Base-by-base conservation (phyloP, 495 filamentous ascomycete genomes). In the Friedmanniomyces simplex region DNA sequence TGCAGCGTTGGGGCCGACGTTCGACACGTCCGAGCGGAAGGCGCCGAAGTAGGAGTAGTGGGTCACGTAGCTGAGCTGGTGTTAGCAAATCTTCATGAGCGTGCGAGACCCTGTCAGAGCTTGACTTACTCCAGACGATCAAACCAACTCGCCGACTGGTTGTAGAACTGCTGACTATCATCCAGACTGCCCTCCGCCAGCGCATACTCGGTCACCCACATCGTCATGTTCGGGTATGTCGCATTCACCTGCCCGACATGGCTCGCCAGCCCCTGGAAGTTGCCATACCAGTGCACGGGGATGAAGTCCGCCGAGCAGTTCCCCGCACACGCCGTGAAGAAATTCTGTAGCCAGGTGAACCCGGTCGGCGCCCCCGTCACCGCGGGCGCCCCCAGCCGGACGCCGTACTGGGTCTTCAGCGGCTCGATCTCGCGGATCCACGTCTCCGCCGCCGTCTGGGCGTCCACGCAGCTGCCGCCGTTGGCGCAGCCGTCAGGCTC, bases 151-250 rank as follows among this genome's bases (percentile, higher is more conserved):
- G 76, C 67, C 12, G 77, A 80, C 21, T 65, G 74, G 64, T 87
- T 87, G 67, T 78, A 89, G 67, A 87, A 86, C 3, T 49, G 36
- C 65, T 89, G 80, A 4, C 82, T 82, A 0, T 74, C 69, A 6
- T 61, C 48, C 34, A 88, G 70, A 24, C 58, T 57, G 18, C 69
- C 69, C 53, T 80, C 58, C 61, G 76, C 59, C 26, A 73, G 63
- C 47, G 81, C 84, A 69, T 80, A 87, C 64, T 89, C 85, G 36
- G 85, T 88, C n/a, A 88, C 74, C 85, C 85, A 88, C 58, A 87
- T 75, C 11, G 73, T 72, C 60, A 73, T 77, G 60, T 82, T 80
- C 25, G 77, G 77, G 63, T 82, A 85, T 13, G 76, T 70, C 11
- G 69, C 78, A 58, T 71, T 68, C 10, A 84, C 78, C 54, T 82